Evolutionary conservation across 108 stramenopile genomes (phyloP), one percentile per base, ranked within the genome.

Genomic region (Nitzschia sp.): DNA sequence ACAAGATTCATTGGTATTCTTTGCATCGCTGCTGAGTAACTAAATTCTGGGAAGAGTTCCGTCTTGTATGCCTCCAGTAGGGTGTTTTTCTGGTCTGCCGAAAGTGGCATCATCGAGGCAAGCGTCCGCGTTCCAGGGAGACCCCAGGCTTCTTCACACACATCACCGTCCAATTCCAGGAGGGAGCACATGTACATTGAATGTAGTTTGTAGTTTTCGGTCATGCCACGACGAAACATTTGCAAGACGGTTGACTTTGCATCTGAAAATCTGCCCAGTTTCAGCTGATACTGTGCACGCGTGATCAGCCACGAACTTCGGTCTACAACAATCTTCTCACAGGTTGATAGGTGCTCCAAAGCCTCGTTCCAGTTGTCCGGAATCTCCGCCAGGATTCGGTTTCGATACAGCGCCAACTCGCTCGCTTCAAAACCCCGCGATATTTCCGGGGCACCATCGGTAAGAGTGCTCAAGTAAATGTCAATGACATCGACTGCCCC

Each of bases 321-420:
- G 75, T 96, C 95, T 5, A 96, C 85, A 46, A 96, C 82, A 9
- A 86, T 55, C 8, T 69, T 33, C 38, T 85, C 57, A 51, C 83
- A 72, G 31, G 75, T 71, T 27, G 85, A 82, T 51, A 99, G 65
- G 79, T 96, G 96, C 17, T 76, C 74, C 59, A 98, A 56, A 0
- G 96, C 96, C 72, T 94, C 95, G 59, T 87, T 68, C 15, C 69
- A 68, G 48, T 87, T 92, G 28, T 76, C 83, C n/a, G 79, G 80
- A 11, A 81, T 87, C 53, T 97, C 94, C 0, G 92, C 78, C 17
- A 98, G 68, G 19, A 97, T 80, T 23, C 67, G 70, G 71, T 96
- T 96, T 65, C 86, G 77, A 83, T 97, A 99, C 70, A 99, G 51
- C 0, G 94, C 85, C 28, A 99, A 82, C 69, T 99, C 98, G 35